Conservation (phyloP, 2,329 filamentous ascomycete genomes). For the Xylariaceae sp. region DNA sequence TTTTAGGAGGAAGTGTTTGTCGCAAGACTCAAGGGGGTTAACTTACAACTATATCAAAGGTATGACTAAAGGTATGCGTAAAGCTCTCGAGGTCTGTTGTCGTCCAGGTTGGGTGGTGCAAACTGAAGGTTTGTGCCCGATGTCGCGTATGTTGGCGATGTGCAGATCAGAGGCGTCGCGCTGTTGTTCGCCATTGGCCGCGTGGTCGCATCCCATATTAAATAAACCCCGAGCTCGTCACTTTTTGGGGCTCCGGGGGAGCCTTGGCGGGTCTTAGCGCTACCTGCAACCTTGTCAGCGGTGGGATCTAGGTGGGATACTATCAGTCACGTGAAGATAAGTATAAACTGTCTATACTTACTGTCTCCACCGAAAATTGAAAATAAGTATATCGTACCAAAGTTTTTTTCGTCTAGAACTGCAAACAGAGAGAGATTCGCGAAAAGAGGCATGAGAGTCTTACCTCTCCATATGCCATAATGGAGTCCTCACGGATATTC, state of each 20-base stretch:
- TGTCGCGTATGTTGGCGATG: slow-evolving; percentile 23
- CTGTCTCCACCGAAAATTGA: slow-evolving; percentile 16
- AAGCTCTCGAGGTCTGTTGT: background rate
- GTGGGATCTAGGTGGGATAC: slow-evolving; percentile 3
- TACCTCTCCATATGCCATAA: slow-evolving; percentile 1
- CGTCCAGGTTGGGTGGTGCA: background rate
- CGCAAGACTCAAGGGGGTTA: background rate
- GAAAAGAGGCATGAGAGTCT: background rate
- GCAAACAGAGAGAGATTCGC: slow-evolving; percentile 5
- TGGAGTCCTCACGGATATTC: slow-evolving; percentile 71
- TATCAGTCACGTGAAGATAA: slow-evolving; percentile 28
- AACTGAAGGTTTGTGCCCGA: slow-evolving; percentile 15
- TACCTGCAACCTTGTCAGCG: background rate
- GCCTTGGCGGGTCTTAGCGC: background rate
- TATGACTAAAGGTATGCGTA: too few relatives aligned
- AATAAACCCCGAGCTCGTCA: background rate
- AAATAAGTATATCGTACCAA: background rate
- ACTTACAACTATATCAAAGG: slow-evolving; percentile 10
- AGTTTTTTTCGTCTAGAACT: slow-evolving; percentile 6
- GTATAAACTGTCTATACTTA: background rate
- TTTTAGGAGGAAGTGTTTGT: background rate
- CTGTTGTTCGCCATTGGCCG: slow-evolving; percentile 14
- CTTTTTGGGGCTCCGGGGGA: background rate
- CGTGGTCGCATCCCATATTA: background rate
- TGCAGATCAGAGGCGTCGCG: slow-evolving; percentile 9